phyloP scores from a whole-genome alignment of 2,329 filamentous ascomycete species.

The Ophiostoma pallidulum region DNA sequence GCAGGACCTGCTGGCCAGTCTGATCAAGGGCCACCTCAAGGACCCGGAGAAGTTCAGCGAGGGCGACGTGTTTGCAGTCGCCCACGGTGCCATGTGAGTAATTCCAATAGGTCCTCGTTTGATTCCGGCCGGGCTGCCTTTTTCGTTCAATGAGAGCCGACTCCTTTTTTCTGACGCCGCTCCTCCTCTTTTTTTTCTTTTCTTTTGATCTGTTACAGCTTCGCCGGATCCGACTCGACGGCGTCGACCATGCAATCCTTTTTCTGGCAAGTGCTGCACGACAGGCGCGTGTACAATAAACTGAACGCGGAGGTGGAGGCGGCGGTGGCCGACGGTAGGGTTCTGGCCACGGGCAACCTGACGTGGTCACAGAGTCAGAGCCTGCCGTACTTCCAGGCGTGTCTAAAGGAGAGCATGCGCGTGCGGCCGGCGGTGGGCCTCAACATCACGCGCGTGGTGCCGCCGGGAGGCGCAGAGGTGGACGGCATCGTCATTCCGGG shows the following conservation, averaged over 20 bases:
- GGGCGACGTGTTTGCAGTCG: slow-evolving; percentile 47
- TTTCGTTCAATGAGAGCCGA: too few relatives aligned
- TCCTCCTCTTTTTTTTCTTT: neutral
- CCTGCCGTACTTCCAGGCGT: slow-evolving; percentile 47
- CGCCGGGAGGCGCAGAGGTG: slow-evolving; percentile 41
- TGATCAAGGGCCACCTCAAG: slow-evolving; percentile 44
- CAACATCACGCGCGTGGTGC: slow-evolving; percentile 42
- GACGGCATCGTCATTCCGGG: slow-evolving; percentile 42
- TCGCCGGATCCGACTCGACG: slow-evolving; percentile 52
- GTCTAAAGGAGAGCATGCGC: slow-evolving; percentile 47
- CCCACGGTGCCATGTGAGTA: slow-evolving; percentile 46
- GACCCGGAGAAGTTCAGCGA: slow-evolving; percentile 37
- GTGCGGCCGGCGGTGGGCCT: slow-evolving; percentile 46
- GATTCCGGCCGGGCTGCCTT: neutral
- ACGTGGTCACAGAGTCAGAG: slow-evolving; percentile 38
- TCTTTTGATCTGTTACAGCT: slow-evolving; percentile 33
- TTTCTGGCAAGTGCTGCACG: slow-evolving; percentile 40
- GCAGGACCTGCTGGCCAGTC: slow-evolving; percentile 40
- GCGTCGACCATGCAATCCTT: slow-evolving; percentile 50
- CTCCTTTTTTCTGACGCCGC: neutral
- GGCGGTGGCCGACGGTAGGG: slow-evolving; percentile 27
- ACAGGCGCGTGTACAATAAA: slow-evolving; percentile 30
- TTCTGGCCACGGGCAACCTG: slow-evolving; percentile 33
- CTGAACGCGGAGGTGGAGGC: slow-evolving; percentile 35
- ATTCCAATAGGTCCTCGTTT: too few relatives aligned